A percentile compares a stretch with the other conserved stretches of the same genome.
Conservation (phyloP, 768 basidiomycete species). For the Dacryopinax primogenitus region DNA sequence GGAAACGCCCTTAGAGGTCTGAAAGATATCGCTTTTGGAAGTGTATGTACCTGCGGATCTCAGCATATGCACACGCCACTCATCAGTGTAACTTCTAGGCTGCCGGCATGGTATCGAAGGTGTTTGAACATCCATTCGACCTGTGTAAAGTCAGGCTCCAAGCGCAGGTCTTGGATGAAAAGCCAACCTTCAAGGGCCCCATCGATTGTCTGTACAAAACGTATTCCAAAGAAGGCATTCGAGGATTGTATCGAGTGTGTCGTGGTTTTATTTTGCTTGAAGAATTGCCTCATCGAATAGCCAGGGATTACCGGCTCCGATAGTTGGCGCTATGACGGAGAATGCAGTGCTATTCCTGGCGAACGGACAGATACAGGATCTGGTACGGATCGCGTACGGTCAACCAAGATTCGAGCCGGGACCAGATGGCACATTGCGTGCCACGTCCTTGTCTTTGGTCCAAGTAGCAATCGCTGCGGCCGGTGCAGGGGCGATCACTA, state of each 20-base stretch:
- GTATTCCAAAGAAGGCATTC: constrained; percentile 63
- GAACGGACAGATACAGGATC: constrained; percentile 51
- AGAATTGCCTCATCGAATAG: not conserved
- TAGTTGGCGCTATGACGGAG: constrained; percentile 85
- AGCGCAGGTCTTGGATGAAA: constrained; percentile 66
- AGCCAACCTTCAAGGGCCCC: constrained; percentile 67
- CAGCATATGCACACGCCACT: not conserved
- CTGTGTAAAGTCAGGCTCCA: constrained; percentile 90
- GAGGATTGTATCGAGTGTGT: constrained; percentile 75
- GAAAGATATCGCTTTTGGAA: constrained; percentile 46
- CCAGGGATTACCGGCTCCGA: constrained; percentile 81
- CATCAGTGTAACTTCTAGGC: constrained; percentile 32
- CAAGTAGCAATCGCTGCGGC: constrained; percentile 72
- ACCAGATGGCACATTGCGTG: constrained; percentile 22
- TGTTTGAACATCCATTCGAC: constrained; percentile 92
- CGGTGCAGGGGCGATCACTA: constrained; percentile 75
- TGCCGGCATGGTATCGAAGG: constrained; percentile 77
- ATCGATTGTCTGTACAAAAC: constrained; percentile 77
- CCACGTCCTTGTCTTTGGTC: constrained; percentile 39
- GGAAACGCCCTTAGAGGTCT: constrained; percentile 15
- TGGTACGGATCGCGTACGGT: constrained; percentile 26
- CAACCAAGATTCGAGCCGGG: constrained; percentile 36
- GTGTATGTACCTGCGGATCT: constrained; percentile 32
- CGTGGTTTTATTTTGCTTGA: not conserved
- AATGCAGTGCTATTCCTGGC: constrained; percentile 80